A percentile compares a stretch with the other conserved stretches of the same genome.
phyloP scores from a whole-genome alignment of 257 asterid species.

The Capsicum baccatum region DNA sequence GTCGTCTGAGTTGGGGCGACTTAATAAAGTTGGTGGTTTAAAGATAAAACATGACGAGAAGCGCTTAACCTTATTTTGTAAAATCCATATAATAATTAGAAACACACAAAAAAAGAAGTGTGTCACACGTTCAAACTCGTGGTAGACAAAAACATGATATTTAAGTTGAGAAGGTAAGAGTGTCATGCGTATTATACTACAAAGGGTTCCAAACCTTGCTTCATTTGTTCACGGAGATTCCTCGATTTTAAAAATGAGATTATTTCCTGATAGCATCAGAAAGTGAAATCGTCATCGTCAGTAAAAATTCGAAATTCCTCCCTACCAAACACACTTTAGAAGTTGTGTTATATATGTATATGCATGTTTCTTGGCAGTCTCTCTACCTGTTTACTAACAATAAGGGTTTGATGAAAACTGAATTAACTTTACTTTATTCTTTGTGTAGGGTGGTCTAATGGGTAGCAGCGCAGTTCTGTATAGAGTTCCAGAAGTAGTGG shows the following conservation, averaged over 20 bases:
- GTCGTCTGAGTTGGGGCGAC: background rate
- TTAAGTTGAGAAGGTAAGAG: no score
- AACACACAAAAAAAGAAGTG: background rate
- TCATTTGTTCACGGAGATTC: no score
- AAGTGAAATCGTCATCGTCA: background rate
- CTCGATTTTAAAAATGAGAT: no score
- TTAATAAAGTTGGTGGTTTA: background rate
- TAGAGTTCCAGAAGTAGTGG: slow-evolving; percentile 68
- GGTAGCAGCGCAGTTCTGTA: slow-evolving; percentile 46
- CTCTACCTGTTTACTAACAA: no score
- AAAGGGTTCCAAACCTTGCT: no score
- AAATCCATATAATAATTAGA: background rate
- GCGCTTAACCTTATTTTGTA: background rate
- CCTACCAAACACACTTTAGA: background rate
- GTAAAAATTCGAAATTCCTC: background rate
- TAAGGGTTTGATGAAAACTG: no score
- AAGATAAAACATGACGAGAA: background rate
- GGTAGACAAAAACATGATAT: no score
- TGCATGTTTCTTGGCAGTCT: no score
- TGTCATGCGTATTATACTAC: no score
- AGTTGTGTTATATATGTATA: background rate
- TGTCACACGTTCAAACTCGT: no score
- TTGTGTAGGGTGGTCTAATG: slow-evolving; percentile 47
- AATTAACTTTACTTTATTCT: no score
- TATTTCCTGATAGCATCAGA: background rate